Evolutionary conservation across 345 rosid genomes (phyloP), one percentile per base, ranked within the genome.

Genomic region (Kandelia obovata): DNA sequence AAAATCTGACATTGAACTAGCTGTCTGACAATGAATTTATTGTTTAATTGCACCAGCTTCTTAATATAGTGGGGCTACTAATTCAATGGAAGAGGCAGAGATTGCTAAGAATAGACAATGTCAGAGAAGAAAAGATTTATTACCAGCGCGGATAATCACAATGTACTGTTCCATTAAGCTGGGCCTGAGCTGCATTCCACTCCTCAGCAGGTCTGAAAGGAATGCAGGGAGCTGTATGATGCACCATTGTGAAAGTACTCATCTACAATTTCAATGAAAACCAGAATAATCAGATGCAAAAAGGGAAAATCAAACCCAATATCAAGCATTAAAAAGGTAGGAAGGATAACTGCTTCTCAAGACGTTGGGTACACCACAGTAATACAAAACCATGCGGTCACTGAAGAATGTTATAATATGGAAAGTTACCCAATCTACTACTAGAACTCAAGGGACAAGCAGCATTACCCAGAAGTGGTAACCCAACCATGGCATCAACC

Each of bases 191-290:
- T 6, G 92, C 90, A 71, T 91, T 88, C 98, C 98, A 94, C 67
- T 94, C 92, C 23, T 79, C 76, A 0, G 85, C 75, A 65, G 84
- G 69, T 79, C 89, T 94, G 84, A 91, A 91, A 62, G 98, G 93
- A 71, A 94, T 91, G 55, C 88, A 96, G 27, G 98, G 96, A 66
- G 98, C 97, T 0, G 98, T 89, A 78, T 89, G 98, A 84, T 91
- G 97, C 68, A 94, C 96, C 97, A 89, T 91, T 34, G 98, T 94
- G 83, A 89, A 94, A 55, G 97, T 94, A 76, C 98, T 94, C 97
- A 91, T 94, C 98, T 94, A 58, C 34, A 82, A 70, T 39, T 55
- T 31, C 52, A 67, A 46, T 51, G 64, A 43, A 61, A 61, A 66
- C 13, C 47, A 67, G 52, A 27, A 19, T 1, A 53, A 74, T 57